Evolutionary conservation across 2,329 filamentous ascomycete species (phyloP).

Genomic region (Venturia aucupariae): DNA sequence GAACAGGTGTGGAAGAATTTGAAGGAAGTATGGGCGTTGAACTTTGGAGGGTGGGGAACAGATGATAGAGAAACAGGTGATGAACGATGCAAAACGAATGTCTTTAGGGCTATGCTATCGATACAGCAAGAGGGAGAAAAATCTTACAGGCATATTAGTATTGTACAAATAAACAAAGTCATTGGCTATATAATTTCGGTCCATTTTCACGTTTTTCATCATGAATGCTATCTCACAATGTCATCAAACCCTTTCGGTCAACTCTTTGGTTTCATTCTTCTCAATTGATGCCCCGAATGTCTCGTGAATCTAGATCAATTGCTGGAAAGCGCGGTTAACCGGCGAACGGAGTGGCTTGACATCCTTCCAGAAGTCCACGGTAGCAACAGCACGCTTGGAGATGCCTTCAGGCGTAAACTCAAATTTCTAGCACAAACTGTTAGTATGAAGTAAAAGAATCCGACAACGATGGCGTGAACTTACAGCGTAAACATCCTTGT

Average conservation of each 20-base stretch:
- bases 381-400: slow-evolving; percentile 85
- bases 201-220: neutral
- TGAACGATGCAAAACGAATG: neutral
- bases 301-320: slow-evolving; percentile 63
- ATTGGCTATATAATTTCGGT: neutral
- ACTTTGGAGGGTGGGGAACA: neutral
- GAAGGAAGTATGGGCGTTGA: neutral
- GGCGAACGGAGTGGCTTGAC: slow-evolving; percentile 81
- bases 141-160: too few species aligned
- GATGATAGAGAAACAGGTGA: neutral
- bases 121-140: too few species aligned
- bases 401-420: slow-evolving; percentile 98
- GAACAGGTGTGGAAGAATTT: neutral
- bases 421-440: slow-evolving; percentile 66
- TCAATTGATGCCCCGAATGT: neutral
- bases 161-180: neutral
- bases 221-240: neutral
- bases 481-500: slow-evolving; percentile 94
- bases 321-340: slow-evolving; percentile 94
- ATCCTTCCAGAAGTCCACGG: slow-evolving; percentile 96
- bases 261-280: neutral
- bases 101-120: too few species aligned
- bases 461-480: slow-evolving; percentile 17
- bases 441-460: slow-evolving; percentile 26
- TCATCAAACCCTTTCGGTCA: neutral